These are phyloP conservation scores for Eucalyptus caleyi DNA, from an alignment of 345 rosid genomes.

Conservation along the genomic window DNA sequence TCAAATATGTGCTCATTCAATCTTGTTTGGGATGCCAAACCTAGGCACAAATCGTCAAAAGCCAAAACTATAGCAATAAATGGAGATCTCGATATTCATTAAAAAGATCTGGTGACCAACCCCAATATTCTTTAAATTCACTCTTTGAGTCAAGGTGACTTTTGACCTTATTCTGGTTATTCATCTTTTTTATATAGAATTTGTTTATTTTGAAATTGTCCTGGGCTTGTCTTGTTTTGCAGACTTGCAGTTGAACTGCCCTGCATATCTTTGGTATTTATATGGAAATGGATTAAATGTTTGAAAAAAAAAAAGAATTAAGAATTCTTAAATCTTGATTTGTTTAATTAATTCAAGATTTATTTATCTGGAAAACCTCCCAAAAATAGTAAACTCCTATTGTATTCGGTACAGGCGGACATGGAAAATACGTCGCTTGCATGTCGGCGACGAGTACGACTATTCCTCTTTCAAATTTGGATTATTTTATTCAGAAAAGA, in stretches of 20 bases:
- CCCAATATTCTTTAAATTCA: too few species aligned
- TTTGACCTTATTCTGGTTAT: too few species aligned
- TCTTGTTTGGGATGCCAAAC: too few species aligned
- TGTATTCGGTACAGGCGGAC: not conserved
- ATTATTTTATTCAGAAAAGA: not conserved
- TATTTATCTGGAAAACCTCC: not conserved
- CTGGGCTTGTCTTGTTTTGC: too few species aligned
- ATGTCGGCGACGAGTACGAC: not conserved
- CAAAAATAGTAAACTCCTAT: not conserved
- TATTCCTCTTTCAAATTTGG: not conserved
- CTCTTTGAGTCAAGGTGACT: too few species aligned
- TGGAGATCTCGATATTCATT: fast-evolving
- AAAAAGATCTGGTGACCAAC: fast-evolving
- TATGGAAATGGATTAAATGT: too few species aligned
- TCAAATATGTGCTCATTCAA: too few species aligned
- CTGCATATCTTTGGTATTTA: too few species aligned
- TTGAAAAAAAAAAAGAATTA: not conserved
- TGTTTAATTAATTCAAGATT: not conserved
- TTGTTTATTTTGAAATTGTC: too few species aligned
- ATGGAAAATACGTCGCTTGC: not conserved
- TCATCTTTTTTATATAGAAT: too few species aligned
- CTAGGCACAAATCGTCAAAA: fast-evolving
- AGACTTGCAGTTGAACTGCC: too few species aligned
- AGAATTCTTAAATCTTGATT: not conserved
- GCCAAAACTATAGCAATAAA: too few species aligned